A percentile compares a stretch with the other conserved stretches of the same genome.
Conservation (phyloP, 495 filamentous ascomycete species). For the Lophiostoma macrostomum region DNA sequence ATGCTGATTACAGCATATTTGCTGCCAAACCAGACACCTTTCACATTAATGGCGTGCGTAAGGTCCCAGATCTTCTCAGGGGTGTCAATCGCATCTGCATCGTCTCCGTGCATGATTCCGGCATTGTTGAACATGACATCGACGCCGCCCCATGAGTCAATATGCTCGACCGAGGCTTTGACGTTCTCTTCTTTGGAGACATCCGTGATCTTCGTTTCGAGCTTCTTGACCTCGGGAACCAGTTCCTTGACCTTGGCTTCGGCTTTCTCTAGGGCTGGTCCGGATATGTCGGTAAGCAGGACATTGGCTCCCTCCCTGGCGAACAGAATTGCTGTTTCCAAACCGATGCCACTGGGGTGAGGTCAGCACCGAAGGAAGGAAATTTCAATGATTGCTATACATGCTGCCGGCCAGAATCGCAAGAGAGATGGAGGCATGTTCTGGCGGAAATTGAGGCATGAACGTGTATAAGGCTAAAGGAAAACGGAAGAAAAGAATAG, state of each 20-base stretch:
- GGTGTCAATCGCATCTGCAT: slow-evolving; percentile 80
- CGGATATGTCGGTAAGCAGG: slow-evolving; percentile 80
- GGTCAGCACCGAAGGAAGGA: slow-evolving; percentile 11
- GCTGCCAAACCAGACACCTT: slow-evolving; percentile 95
- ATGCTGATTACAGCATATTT: slow-evolving; percentile 88
- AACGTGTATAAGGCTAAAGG: no score
- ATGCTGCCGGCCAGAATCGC: no score
- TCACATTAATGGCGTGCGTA: slow-evolving; percentile 93
- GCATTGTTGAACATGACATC: slow-evolving; percentile 99
- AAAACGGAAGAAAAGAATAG: no score
- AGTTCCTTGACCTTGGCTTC: slow-evolving; percentile 66
- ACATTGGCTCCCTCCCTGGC: slow-evolving; percentile 85
- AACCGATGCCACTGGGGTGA: slow-evolving; percentile 76
- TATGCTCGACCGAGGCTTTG: slow-evolving; percentile 61
- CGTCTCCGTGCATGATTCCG: slow-evolving; percentile 91
- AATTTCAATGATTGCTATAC: no score
- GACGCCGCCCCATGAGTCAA: slow-evolving; percentile 85
- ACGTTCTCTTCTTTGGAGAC: slow-evolving; percentile 73
- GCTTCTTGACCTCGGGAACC: slow-evolving; percentile 56
- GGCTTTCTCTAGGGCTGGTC: slow-evolving; percentile 66
- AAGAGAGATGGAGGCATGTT: no score
- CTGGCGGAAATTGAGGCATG: no score
- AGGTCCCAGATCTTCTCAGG: slow-evolving; percentile 92
- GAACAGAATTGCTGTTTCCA: slow-evolving; percentile 92
- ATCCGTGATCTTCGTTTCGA: slow-evolving; percentile 63